A percentile compares a stretch with the other conserved stretches of the same genome.
Conservation (phyloP, 2,329 filamentous ascomycete genomes). For the Aspergillus tubingensis region DNA sequence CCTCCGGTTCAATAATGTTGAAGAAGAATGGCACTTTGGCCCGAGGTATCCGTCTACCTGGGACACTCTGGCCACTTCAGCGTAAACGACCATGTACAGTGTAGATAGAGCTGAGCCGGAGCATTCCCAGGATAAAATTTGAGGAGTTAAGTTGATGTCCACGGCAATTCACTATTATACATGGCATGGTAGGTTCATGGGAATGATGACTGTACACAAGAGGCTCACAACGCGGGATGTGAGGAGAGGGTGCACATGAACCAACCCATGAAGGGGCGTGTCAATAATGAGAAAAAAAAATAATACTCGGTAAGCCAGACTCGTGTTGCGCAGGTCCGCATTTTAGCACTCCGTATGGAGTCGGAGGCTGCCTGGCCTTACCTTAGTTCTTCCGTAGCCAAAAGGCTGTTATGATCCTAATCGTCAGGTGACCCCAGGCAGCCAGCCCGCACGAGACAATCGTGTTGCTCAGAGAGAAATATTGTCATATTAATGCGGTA, state of each 20-base stretch:
- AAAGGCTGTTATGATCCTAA: neutral
- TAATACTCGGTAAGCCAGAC: slow-evolving; percentile 6
- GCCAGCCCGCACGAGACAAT: neutral
- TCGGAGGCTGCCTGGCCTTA: neutral
- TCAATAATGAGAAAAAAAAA: slow-evolving; percentile 3
- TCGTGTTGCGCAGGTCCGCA: slow-evolving; percentile 1
- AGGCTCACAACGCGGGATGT: slow-evolving; percentile 10
- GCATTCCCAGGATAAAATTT: no score
- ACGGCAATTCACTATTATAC: neutral
- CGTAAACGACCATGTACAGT: neutral
- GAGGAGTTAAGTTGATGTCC: no score
- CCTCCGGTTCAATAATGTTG: slow-evolving; percentile 6
- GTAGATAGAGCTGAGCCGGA: no score
- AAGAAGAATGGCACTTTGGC: slow-evolving; percentile 1
- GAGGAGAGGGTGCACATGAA: slow-evolving; percentile 13
- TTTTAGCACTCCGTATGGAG: neutral
- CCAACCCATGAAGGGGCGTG: slow-evolving; percentile 15
- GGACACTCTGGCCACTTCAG: neutral
- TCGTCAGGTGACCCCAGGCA: slow-evolving; percentile 7
- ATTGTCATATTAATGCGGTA: no score
- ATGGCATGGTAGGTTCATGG: neutral
- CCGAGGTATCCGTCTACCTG: neutral
- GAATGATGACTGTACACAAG: neutral
- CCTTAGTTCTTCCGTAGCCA: neutral
- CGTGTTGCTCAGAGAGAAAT: no score